Base-by-base conservation (phyloP, 371 early-diverging fungal genomes). In the Mortierella sp. region DNA sequence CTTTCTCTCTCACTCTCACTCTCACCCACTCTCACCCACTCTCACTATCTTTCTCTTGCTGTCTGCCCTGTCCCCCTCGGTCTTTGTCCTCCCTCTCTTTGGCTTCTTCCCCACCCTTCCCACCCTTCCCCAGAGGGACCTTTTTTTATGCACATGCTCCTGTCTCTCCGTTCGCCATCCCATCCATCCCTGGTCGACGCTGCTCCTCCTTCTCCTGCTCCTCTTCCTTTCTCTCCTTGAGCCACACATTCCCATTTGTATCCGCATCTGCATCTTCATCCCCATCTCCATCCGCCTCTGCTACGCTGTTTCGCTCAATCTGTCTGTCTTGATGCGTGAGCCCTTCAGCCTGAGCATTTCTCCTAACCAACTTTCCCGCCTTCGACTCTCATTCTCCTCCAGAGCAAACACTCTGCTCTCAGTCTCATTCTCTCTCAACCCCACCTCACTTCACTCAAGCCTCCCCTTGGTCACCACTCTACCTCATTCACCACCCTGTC, bases 11-110 rank as follows among this genome's bases (percentile, higher is more conserved):
- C 23, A 16, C 45, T 18, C 50, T 7, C 21, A 21, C 19, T 52
- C 53, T 59, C 37, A 19, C 23, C 45, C 45, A 25, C 37, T 55
- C 60, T 60, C 57, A 25, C 51, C 55, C 63, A n/a, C 37, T 37
- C 46, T 48, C 28, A 43, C 53, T 25, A 43, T 50, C 30, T 51
- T 30, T n/a, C 63, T 37, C 50, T 53, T 16, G 19, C 46, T 52
- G 44, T 30, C 53, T 50, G 45, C 58, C 29, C n/a, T 19, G 19
- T 26, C 26, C 14, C 29, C 19, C 57, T 56, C 69, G 46, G n/a
- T 16, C 61, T 30, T 5, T 23, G 45, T 58, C 29, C n/a, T 19
- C 30, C 25, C 26, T 30, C 29, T 44, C 57, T 56, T 62, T 57
- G n/a, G 46, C 61, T 30, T 5, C 44, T 37, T n/a, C 52, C 59